phyloP scores from a whole-genome alignment of 2,329 filamentous ascomycete species.

The Reticulascus tulasneorum region DNA sequence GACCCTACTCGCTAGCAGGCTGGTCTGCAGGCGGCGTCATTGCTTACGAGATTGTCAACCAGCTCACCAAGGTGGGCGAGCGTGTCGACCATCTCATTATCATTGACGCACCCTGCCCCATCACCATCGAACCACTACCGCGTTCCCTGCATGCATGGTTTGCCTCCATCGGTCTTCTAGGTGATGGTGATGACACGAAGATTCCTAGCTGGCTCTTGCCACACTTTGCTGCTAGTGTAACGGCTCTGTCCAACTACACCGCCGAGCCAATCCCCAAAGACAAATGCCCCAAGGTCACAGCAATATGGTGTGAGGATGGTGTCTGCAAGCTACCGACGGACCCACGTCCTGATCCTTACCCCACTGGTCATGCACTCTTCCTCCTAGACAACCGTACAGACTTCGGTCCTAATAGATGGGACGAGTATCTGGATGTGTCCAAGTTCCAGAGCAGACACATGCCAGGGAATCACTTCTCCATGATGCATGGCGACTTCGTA shows the following conservation, averaged over 20 bases:
- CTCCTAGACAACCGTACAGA: constrained; percentile 69
- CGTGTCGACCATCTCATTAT: constrained; percentile 57
- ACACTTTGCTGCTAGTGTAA: constrained; percentile 67
- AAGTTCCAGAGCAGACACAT: constrained; percentile 64
- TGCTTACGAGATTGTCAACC: constrained; percentile 62
- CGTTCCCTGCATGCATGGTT: constrained; percentile 65
- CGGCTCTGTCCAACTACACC: constrained; percentile 65
- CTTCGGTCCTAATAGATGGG: constrained; percentile 68
- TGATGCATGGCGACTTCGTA: constrained; percentile 62
- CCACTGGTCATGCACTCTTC: constrained; percentile 61
- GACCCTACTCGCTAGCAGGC: constrained; percentile 65
- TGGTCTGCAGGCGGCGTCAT: constrained; percentile 77
- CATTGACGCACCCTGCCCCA: constrained; percentile 63
- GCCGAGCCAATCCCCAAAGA: constrained; percentile 58
- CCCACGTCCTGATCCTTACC: constrained; percentile 59
- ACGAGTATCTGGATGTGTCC: constrained; percentile 56
- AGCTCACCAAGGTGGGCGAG: constrained; percentile 55
- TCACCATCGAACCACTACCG: constrained; percentile 66
- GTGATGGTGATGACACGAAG: constrained; percentile 54
- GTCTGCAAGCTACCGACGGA: constrained; percentile 65
- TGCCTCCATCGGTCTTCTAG: constrained; percentile 66
- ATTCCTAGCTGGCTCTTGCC: constrained; percentile 70
- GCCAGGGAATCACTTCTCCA: constrained; percentile 71
- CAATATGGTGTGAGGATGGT: constrained; percentile 71
- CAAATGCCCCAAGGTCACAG: constrained; percentile 56